phyloP scores from a whole-genome alignment of 208 protist species.

The Polymyxa betae region DNA sequence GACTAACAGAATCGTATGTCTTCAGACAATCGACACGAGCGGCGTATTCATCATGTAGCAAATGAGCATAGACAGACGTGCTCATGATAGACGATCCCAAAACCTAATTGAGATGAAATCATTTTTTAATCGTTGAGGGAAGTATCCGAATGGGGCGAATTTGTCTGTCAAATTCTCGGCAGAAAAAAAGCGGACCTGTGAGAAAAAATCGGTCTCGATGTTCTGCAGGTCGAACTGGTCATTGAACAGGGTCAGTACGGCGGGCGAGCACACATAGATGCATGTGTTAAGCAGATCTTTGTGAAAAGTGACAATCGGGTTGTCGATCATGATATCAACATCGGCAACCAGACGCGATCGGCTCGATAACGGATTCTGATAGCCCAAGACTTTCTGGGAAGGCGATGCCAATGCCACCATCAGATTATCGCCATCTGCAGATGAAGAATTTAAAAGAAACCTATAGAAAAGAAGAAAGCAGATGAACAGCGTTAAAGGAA shows the following conservation, averaged over 20 bases:
- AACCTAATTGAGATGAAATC: no score
- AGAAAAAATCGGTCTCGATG: constrained; percentile 18
- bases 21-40: constrained; percentile 32
- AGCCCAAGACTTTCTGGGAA: not conserved
- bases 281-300: constrained; percentile 2
- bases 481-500: no score
- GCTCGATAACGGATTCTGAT: not conserved
- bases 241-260: constrained; percentile 7
- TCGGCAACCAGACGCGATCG: not conserved
- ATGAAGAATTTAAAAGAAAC: no score
- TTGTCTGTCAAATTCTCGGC: not conserved
- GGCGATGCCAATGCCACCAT: not conserved
- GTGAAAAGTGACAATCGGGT: constrained; percentile 15
- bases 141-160: no score
- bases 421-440: constrained; percentile 40
- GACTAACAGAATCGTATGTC: constrained; percentile 11
- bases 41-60: not conserved
- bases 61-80: constrained; percentile 33
- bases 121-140: no score
- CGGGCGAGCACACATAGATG: constrained; percentile 45
- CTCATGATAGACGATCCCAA: constrained; percentile 25
- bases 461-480: no score
- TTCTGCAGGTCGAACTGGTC: constrained; percentile 50
- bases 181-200: not conserved
- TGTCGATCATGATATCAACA: constrained; percentile 51